A percentile compares a stretch with the other conserved stretches of the same genome.
These are phyloP conservation scores for Diplodia intermedia DNA, from an alignment of 2,329 filamentous ascomycete species.

Conservation along the genomic window DNA sequence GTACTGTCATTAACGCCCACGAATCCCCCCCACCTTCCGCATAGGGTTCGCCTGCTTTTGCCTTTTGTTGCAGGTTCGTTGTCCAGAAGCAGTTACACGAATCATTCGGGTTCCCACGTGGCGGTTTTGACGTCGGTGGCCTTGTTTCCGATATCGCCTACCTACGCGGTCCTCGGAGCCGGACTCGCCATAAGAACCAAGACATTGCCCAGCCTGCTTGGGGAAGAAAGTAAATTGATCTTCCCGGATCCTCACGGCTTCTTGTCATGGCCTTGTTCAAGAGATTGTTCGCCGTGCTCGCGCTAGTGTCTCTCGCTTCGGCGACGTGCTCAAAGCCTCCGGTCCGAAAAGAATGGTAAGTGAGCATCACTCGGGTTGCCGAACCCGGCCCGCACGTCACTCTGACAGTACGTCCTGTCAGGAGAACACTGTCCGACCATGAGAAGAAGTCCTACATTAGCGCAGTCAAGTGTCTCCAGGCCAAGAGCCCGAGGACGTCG, in stretches of 20 bases:
- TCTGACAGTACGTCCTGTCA: slow-evolving; percentile 34
- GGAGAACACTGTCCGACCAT: slow-evolving; percentile 2
- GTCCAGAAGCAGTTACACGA: background rate
- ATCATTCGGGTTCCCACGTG: background rate
- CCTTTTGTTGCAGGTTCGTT: background rate
- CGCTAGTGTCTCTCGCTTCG: slow-evolving; percentile 18
- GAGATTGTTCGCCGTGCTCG: slow-evolving; percentile 12
- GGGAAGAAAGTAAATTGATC: background rate
- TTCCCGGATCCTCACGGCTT: background rate
- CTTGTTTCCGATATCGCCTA: slow-evolving; percentile 23
- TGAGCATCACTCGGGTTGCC: background rate
- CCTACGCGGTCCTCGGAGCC: slow-evolving; percentile 4
- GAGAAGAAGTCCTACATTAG: slow-evolving; percentile 46
- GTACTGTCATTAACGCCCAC: background rate
- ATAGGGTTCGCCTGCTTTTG: slow-evolving; percentile 5
- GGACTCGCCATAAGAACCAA: slow-evolving; percentile 10
- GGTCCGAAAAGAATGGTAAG: slow-evolving; percentile 30
- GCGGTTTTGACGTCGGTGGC: slow-evolving; percentile 23
- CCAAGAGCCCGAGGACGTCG: slow-evolving; percentile 42
- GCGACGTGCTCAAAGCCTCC: slow-evolving; percentile 13
- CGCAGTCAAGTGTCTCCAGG: slow-evolving; percentile 46
- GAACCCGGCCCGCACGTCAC: background rate
- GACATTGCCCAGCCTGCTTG: background rate
- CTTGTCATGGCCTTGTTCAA: slow-evolving; percentile 17
- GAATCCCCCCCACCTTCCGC: background rate